These are phyloP conservation scores for Bryoerythrophyllum caledonicum DNA, from an alignment of 225 moss, liverwort and hornwort species.

Conservation along the genomic window DNA sequence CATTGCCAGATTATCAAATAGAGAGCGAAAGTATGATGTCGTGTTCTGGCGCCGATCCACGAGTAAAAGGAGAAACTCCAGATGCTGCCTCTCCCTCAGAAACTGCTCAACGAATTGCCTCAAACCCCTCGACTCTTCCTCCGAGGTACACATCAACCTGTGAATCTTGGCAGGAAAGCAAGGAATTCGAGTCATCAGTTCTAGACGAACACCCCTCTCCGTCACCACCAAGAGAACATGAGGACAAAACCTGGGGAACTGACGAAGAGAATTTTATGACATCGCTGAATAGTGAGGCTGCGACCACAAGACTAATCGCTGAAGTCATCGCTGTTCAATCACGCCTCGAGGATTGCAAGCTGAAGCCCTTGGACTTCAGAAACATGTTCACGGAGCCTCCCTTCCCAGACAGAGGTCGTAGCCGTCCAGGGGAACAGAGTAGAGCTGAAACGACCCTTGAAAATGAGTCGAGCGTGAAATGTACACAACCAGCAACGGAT, in stretches of 20 bases:
- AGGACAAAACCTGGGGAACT: slow-evolving; percentile 24
- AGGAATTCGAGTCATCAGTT: slow-evolving; percentile 31
- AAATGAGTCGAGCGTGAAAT: slow-evolving; percentile 14
- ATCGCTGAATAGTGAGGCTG: slow-evolving; percentile 73
- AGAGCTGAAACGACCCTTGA: slow-evolving; percentile 16
- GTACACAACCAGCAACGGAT: slow-evolving; percentile 18
- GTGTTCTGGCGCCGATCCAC: slow-evolving; percentile 23
- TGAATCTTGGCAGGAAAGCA: slow-evolving; percentile 46
- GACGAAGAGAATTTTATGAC: slow-evolving; percentile 50
- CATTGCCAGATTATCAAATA: slow-evolving; percentile 10
- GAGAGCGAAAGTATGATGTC: slow-evolving; percentile 11
- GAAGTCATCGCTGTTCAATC: slow-evolving; percentile 81
- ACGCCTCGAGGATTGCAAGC: slow-evolving; percentile 78
- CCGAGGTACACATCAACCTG: slow-evolving; percentile 31
- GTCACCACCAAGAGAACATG: slow-evolving; percentile 14
- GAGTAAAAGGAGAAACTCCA: slow-evolving; percentile 6
- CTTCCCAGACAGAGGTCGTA: neutral
- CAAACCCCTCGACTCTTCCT: slow-evolving; percentile 28
- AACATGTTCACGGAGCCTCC: slow-evolving; percentile 33
- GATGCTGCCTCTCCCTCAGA: slow-evolving; percentile 20
- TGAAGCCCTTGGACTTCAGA: slow-evolving; percentile 63
- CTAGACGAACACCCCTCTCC: slow-evolving; percentile 22
- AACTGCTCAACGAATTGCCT: slow-evolving; percentile 12
- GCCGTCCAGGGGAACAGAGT: slow-evolving; percentile 6
- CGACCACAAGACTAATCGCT: slow-evolving; percentile 73